These are phyloP conservation scores for Elaeis guineensis DNA, from an alignment of 176 grass and related monocot genomes.

Conservation along the genomic window DNA sequence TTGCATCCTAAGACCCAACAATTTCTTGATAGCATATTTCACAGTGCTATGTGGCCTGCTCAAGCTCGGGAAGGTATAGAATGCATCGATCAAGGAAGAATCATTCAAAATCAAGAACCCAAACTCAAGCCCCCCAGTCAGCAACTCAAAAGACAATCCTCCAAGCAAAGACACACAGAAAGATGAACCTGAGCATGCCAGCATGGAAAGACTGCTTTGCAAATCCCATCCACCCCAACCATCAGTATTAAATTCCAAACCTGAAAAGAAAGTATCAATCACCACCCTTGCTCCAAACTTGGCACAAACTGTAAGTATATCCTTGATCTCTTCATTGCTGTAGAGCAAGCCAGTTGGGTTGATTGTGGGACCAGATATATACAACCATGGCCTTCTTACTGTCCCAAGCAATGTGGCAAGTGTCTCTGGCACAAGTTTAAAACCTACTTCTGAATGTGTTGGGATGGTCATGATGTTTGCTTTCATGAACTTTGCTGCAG, in stretches of 20 bases:
- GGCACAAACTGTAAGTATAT: slow-evolving; percentile 64
- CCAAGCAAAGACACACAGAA: slow-evolving; percentile 63
- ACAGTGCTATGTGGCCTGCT: slow-evolving; percentile 62
- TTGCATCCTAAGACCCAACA: slow-evolving; percentile 59
- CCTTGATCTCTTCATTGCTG: slow-evolving; percentile 50
- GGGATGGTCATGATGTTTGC: slow-evolving; percentile 47
- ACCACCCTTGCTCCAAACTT: slow-evolving; percentile 77
- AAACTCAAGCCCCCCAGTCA: slow-evolving; percentile 61
- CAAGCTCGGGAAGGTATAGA: slow-evolving; percentile 68
- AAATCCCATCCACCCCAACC: slow-evolving; percentile 56
- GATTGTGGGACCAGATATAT: slow-evolving; percentile 78
- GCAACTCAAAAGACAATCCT: slow-evolving; percentile 68
- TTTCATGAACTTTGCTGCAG: slow-evolving; percentile 81
- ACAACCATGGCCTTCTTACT: slow-evolving; percentile 72
- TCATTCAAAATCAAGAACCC: slow-evolving; percentile 73
- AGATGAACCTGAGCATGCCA: slow-evolving; percentile 27
- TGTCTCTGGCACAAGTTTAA: slow-evolving; percentile 55
- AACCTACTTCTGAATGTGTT: slow-evolving; percentile 34
- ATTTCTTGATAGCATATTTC: slow-evolving; percentile 75
- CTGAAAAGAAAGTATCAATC: slow-evolving; percentile 85
- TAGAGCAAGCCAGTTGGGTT: slow-evolving; percentile 88
- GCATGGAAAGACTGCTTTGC: slow-evolving; percentile 33
- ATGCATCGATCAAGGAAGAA: slow-evolving; percentile 45
- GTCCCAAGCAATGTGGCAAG: slow-evolving; percentile 46
- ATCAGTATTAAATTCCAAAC: slow-evolving; percentile 63